A percentile compares a stretch with the other conserved stretches of the same genome.
These are phyloP conservation scores for Amylocarpus encephaloides DNA, from an alignment of 2,329 filamentous ascomycete genomes.

Conservation along the genomic window DNA sequence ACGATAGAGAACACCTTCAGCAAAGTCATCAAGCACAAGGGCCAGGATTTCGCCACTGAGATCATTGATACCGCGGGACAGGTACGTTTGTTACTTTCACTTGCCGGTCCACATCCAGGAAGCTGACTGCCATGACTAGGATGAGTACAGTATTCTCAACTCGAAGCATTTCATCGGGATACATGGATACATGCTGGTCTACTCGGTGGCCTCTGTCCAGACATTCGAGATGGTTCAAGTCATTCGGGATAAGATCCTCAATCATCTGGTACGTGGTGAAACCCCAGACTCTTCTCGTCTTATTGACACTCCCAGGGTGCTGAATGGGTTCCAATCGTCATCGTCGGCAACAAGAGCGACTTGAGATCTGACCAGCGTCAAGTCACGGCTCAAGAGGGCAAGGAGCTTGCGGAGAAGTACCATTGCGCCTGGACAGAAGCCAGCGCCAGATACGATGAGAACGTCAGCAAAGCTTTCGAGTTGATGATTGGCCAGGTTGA, in stretches of 20 bases:
- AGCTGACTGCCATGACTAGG: slow-evolving; percentile 43
- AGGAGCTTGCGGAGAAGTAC: slow-evolving; percentile 77
- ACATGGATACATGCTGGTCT: slow-evolving; percentile 97
- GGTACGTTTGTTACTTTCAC: slow-evolving; percentile 42
- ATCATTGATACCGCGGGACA: slow-evolving; percentile 98
- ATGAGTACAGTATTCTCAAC: slow-evolving; percentile 98
- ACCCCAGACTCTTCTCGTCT: not conserved
- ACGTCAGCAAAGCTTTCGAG: slow-evolving; percentile 89
- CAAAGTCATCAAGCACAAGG: slow-evolving; percentile 88
- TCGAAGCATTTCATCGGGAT: slow-evolving; percentile 99
- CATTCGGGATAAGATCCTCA: slow-evolving; percentile 94
- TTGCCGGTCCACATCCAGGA: not conserved
- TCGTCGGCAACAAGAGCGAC: slow-evolving; percentile 97
- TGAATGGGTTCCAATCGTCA: slow-evolving; percentile 85
- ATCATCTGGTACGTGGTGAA: slow-evolving; percentile 86
- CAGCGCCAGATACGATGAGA: slow-evolving; percentile 88
- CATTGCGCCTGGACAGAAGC: slow-evolving; percentile 93
- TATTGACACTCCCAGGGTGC: slow-evolving; percentile 56
- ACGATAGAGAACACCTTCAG: slow-evolving; percentile 99
- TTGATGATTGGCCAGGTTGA: slow-evolving; percentile 92
- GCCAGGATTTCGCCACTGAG: slow-evolving; percentile 89
- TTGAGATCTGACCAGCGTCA: slow-evolving; percentile 88
- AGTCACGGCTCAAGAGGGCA: slow-evolving; percentile 78
- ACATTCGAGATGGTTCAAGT: slow-evolving; percentile 97
- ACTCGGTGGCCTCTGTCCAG: slow-evolving; percentile 89